Percentiles rank a stretch among this genome's conserved stretches.
Conservation (phyloP, 352 stramenopile species). For the Phytophthora sansomeana region DNA sequence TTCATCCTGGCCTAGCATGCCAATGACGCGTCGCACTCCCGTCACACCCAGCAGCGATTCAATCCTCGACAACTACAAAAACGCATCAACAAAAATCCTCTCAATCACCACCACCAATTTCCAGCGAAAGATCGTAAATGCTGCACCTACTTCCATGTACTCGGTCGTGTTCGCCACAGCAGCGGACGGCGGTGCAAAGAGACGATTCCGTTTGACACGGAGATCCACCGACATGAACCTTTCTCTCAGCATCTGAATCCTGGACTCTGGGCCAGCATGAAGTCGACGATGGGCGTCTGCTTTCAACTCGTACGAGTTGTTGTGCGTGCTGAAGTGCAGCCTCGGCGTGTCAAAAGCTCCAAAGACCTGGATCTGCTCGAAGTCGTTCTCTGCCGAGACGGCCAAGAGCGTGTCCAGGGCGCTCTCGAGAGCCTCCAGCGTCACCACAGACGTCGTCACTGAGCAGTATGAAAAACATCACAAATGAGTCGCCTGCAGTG, state of each 20-base stretch:
- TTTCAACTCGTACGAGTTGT: slow-evolving; percentile 78
- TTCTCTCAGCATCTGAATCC: slow-evolving; percentile 73
- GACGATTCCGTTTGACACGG: slow-evolving; percentile 84
- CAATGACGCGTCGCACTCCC: slow-evolving; percentile 81
- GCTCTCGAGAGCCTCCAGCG: slow-evolving; percentile 83
- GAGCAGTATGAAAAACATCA: slow-evolving; percentile 9
- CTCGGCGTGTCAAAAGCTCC: slow-evolving; percentile 77
- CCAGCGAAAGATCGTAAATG: not conserved
- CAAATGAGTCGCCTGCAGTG: not conserved
- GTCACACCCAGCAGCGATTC: slow-evolving; percentile 87
- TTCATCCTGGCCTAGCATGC: slow-evolving; percentile 88
- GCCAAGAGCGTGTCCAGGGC: slow-evolving; percentile 83
- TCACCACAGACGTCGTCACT: slow-evolving; percentile 88
- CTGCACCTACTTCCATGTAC: slow-evolving; percentile 72
- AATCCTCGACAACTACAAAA: slow-evolving; percentile 76
- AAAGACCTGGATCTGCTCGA: slow-evolving; percentile 86
- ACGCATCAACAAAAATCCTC: not conserved
- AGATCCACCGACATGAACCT: slow-evolving; percentile 75
- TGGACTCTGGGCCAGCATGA: slow-evolving; percentile 62
- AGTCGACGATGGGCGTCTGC: slow-evolving; percentile 62
- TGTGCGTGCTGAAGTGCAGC: slow-evolving; percentile 71
- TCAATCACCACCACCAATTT: not conserved
- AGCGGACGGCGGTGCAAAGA: slow-evolving; percentile 74
- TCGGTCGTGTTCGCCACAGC: slow-evolving; percentile 62
- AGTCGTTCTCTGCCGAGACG: slow-evolving; percentile 84